phyloP scores from a whole-genome alignment of 2,329 filamentous ascomycete species.

The Pyricularia sp. region DNA sequence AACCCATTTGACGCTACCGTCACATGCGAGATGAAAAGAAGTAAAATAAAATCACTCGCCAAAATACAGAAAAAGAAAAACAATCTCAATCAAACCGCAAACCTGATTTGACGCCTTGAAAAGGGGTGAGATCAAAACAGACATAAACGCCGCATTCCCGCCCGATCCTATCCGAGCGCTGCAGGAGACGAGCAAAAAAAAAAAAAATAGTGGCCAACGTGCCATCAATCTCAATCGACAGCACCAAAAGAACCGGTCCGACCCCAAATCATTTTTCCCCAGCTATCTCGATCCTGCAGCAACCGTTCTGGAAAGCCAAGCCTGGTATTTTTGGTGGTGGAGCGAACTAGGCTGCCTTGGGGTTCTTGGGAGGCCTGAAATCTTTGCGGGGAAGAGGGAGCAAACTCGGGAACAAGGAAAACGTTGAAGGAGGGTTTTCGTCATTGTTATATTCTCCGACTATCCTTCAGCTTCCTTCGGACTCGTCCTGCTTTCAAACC shows the following conservation, averaged over 20 bases:
- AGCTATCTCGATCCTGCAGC: background rate
- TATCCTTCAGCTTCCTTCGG: background rate
- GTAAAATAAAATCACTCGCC: background rate
- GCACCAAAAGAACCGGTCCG: background rate
- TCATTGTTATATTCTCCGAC: background rate
- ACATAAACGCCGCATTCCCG: background rate
- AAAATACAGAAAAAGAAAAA: no score
- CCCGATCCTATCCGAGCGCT: background rate
- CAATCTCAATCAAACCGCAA: background rate
- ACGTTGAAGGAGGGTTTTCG: background rate
- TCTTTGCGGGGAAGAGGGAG: background rate
- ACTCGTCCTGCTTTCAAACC: background rate
- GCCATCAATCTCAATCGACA: background rate
- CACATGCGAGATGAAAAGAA: background rate
- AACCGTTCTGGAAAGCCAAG: background rate
- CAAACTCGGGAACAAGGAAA: background rate
- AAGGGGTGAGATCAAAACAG: background rate
- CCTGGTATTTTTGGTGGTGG: background rate
- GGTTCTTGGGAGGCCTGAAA: background rate
- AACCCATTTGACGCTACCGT: background rate
- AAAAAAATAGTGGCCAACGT: background rate
- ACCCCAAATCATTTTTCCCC: background rate
- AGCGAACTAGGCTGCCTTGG: background rate
- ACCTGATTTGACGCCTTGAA: background rate
- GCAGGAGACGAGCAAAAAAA: no score